phyloP scores from a whole-genome alignment of 2,329 filamentous ascomycete genomes.

The Bipolaris gigantea region DNA sequence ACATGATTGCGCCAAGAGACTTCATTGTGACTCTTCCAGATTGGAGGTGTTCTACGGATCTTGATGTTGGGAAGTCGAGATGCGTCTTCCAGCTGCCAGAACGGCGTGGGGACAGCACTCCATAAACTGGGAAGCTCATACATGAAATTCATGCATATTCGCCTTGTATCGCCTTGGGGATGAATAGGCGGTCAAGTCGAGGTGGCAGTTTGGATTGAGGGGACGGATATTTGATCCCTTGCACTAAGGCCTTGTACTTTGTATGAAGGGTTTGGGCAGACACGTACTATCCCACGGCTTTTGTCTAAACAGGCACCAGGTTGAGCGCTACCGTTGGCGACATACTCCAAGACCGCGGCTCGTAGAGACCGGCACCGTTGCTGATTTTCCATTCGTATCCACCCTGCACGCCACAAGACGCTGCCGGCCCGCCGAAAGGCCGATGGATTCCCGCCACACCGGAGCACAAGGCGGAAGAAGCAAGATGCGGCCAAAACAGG shows the following conservation, averaged over 20 bases:
- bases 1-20: constrained; percentile 12
- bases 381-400: neutral
- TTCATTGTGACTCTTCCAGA: constrained; percentile 26
- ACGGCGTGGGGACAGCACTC: neutral
- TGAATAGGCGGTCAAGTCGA: neutral
- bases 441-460: neutral
- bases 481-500: constrained; percentile 5
- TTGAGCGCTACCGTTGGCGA: no score
- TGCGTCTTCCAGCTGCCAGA: constrained; percentile 12
- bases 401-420: neutral
- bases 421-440: neutral
- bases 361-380: neutral
- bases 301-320: no score
- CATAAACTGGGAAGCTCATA: neutral
- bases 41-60: constrained; percentile 13
- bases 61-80: constrained; percentile 16
- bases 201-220: neutral
- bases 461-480: constrained; percentile 6
- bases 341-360: neutral
- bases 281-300: no score
- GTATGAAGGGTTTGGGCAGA: no score
- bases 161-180: no score
- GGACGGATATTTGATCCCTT: neutral
- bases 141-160: neutral
- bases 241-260: neutral